Evolutionary conservation across 306 rosid genomes (phyloP).

Genomic region (Urtica urens): DNA sequence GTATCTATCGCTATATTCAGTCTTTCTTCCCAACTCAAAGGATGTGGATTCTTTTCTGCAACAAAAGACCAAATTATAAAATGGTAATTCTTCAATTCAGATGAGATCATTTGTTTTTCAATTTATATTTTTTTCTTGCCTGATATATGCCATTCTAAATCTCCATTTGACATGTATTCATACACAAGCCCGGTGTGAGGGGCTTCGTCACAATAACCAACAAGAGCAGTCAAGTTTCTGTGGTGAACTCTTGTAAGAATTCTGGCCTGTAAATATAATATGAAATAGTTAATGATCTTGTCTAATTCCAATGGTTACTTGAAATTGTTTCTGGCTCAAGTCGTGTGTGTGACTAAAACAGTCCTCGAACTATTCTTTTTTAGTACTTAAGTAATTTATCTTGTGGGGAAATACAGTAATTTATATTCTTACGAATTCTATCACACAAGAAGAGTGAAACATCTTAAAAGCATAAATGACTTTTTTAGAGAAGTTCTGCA

Average conservation of each 20-base stretch:
- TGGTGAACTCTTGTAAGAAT: conserved; percentile 43
- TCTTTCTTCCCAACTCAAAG: conserved; percentile 45
- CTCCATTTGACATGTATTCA: conserved; percentile 27
- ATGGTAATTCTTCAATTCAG: not conserved
- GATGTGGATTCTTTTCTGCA: conserved; percentile 24
- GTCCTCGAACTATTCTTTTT: too few species aligned
- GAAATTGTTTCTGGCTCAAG: too few species aligned
- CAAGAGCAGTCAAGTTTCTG: conserved; percentile 35
- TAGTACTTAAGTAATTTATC: too few species aligned
- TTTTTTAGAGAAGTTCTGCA: too few species aligned
- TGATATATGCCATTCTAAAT: conserved; percentile 21
- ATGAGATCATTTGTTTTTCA: not conserved
- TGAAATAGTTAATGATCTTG: not conserved
- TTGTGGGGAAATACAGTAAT: too few species aligned
- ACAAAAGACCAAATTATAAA: not conserved
- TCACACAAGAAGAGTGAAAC: too few species aligned
- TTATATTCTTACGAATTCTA: too few species aligned
- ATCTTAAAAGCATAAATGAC: too few species aligned
- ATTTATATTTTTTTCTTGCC: conserved; percentile 4
- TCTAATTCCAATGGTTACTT: not conserved
- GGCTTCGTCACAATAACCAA: conserved; percentile 28
- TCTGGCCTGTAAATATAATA: conserved; percentile 22
- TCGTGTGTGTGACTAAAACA: too few species aligned
- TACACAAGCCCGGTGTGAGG: conserved; percentile 19
- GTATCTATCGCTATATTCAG: conserved; percentile 44